Percentiles rank a stretch among this genome's conserved stretches.
These are phyloP conservation scores for Shiraia sp. DNA, from an alignment of 2,329 filamentous ascomycete genomes.

Conservation along the genomic window DNA sequence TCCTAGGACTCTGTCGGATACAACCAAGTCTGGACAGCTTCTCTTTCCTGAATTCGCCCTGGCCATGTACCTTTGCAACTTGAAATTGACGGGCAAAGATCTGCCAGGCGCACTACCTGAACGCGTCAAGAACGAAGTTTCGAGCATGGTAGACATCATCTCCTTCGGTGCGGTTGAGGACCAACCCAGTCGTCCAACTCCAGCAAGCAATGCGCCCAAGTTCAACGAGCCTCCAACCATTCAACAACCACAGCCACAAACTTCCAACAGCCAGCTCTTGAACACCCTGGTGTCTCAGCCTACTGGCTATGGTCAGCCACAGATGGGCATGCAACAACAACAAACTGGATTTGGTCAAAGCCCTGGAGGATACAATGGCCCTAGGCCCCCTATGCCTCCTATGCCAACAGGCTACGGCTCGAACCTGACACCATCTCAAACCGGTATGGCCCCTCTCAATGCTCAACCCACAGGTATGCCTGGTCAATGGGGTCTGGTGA, in stretches of 20 bases:
- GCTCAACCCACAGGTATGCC: conserved; percentile 92
- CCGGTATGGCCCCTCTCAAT: conserved; percentile 71
- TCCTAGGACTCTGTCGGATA: conserved; percentile 83
- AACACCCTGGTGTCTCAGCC: conserved; percentile 59
- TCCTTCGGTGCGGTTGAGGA: conserved; percentile 90
- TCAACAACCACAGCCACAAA: conserved; percentile 62
- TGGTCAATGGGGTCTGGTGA: conserved; percentile 98
- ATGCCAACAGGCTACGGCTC: conserved; percentile 65
- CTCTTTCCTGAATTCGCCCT: conserved; percentile 97
- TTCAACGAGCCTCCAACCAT: conserved; percentile 64
- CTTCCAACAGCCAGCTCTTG: conserved; percentile 68
- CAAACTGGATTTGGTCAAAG: conserved; percentile 63
- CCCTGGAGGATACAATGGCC: conserved; percentile 79
- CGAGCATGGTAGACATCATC: conserved; percentile 99
- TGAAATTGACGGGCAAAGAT: conserved; percentile 84
- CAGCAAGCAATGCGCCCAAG: conserved; percentile 68
- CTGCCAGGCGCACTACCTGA: conserved; percentile 78
- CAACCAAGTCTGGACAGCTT: conserved; percentile 92
- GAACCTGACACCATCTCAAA: conserved; percentile 62
- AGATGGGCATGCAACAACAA: conserved; percentile 55
- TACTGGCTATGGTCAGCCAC: conserved; percentile 64
- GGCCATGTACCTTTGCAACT: conserved; percentile 97
- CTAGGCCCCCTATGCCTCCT: conserved; percentile 75
- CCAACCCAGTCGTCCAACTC: conserved; percentile 52
- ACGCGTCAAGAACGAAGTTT: conserved; percentile 91